Evolutionary conservation across 2,329 filamentous ascomycete species (phyloP), one percentile per base, ranked within the genome.

Genomic region (Microcyclosporella mali): DNA sequence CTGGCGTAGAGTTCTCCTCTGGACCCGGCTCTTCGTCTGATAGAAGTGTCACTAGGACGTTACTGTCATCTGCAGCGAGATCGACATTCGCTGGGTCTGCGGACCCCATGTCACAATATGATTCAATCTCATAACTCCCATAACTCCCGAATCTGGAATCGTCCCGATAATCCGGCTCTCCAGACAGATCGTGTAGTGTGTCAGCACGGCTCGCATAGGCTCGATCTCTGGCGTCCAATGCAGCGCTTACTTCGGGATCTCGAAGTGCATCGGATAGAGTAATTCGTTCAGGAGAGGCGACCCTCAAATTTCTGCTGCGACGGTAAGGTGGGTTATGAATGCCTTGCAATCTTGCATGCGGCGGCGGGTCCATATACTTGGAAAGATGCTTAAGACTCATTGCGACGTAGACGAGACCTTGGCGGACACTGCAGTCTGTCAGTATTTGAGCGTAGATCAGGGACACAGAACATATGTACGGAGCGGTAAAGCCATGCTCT

Each of bases 321-420:
- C 47, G 49, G 37, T 57, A 59, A 7, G 56, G 56, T 15, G 56
- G 53, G 16, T 43, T 53, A 21, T 58, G 49, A 10, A 58, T 41
- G 15, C 53, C 55, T 19, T 44, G 37, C 8, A 53, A 41, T 33
- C 56, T 49, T 4, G 57, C 56, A 37, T 55, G 47, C 15, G 42
- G 40, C 16, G 59, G 59, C 15, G 58, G 58, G 35, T 61, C 59
- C 38, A 60, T 54, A 40, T 62, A 61, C 21, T 58, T 77, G 33
- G 92, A 67, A 1, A 92, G 70, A 47, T 92, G 82, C 53, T 94
- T 81, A 29, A 82, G 78, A 31, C 81, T 77, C 89, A 95, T 95
- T 34, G 86, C 79, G 19, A 97, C 76, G 59, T 95, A 95, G 1
- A 97, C 78, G 75, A 95, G 83, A 33, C 92, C 90, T 73, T 94